A percentile compares a stretch with the other conserved stretches of the same genome.
phyloP scores from a whole-genome alignment of 2,329 filamentous ascomycete species.

The Claviceps pusilla region DNA sequence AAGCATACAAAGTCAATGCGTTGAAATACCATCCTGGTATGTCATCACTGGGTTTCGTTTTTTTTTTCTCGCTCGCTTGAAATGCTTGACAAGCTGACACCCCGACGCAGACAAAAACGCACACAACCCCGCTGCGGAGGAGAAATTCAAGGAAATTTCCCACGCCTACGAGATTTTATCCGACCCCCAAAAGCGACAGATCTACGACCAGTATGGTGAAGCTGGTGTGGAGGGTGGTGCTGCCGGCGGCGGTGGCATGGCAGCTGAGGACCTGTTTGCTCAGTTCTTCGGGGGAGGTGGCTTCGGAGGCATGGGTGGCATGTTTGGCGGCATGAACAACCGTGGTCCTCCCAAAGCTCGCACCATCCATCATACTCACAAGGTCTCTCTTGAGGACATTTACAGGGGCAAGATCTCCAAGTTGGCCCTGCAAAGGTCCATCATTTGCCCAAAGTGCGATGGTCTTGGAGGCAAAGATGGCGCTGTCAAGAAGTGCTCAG shows the following conservation, averaged over 20 bases:
- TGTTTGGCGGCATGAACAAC: slow-evolving; percentile 62
- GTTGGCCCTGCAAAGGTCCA: slow-evolving; percentile 88
- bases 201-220: slow-evolving; percentile 97
- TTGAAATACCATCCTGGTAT: slow-evolving; percentile 73
- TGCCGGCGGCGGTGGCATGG: slow-evolving; percentile 67
- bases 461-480: slow-evolving; percentile 94
- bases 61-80: neutral
- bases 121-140: slow-evolving; percentile 80
- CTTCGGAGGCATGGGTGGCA: slow-evolving; percentile 46
- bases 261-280: slow-evolving; percentile 87
- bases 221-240: slow-evolving; percentile 84
- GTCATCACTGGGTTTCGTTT: slow-evolving; percentile 16
- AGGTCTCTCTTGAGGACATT: slow-evolving; percentile 93
- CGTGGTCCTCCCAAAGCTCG: slow-evolving; percentile 76
- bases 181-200: slow-evolving; percentile 73
- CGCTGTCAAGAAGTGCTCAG: slow-evolving; percentile 81
- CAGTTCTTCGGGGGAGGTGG: slow-evolving; percentile 88
- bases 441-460: slow-evolving; percentile 90
- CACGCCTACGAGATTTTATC: slow-evolving; percentile 91
- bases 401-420: slow-evolving; percentile 98
- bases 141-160: slow-evolving; percentile 97
- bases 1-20: slow-evolving; percentile 72
- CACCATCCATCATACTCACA: slow-evolving; percentile 96
- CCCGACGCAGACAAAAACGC: slow-evolving; percentile 70
- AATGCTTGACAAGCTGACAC: slow-evolving; percentile 1